phyloP scores from a whole-genome alignment of 2,329 filamentous ascomycete species.

The Penicillium sp. region DNA sequence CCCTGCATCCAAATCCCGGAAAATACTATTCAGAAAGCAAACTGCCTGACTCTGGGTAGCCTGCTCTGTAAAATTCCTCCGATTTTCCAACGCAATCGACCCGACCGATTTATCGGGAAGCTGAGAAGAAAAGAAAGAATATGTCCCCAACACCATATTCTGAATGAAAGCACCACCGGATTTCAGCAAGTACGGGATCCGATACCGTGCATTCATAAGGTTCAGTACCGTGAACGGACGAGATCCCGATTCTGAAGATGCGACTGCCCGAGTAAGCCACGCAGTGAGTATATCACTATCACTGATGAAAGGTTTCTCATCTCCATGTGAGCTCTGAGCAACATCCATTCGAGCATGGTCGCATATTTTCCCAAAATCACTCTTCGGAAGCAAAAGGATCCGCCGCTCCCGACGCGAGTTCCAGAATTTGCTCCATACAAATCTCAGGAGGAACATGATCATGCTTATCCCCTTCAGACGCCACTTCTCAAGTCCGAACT shows the following conservation, averaged over 20 bases:
- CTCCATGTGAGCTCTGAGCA: background rate
- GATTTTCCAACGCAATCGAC: constrained; percentile 6
- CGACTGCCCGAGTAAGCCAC: constrained; percentile 7
- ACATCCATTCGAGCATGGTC: background rate
- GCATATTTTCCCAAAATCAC: background rate
- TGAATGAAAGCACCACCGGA: constrained; percentile 6
- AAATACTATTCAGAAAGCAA: constrained; percentile 3
- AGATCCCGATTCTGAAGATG: constrained; percentile 1
- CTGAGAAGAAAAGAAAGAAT: constrained; percentile 7
- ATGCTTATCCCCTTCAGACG: constrained; percentile 1
- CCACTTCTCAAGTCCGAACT: constrained; percentile 3
- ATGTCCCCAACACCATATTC: constrained; percentile 13
- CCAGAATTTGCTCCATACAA: constrained; percentile 11
- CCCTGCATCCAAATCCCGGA: constrained; percentile 4
- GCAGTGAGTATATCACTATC: constrained; percentile 13
- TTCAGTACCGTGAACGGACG: constrained; percentile 9
- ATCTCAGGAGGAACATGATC: constrained; percentile 5
- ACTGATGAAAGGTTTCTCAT: constrained; percentile 3
- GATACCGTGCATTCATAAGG: constrained; percentile 6
- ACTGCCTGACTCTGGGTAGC: constrained; percentile 2
- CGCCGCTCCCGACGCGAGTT: constrained; percentile 1
- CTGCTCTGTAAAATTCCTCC: constrained; percentile 2
- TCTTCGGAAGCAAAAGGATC: constrained; percentile 5
- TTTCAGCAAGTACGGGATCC: background rate
- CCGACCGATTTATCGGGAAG: background rate